Evolutionary conservation across 2,329 filamentous ascomycete species (phyloP).

Genomic region (Lasiodiplodia citricola): DNA sequence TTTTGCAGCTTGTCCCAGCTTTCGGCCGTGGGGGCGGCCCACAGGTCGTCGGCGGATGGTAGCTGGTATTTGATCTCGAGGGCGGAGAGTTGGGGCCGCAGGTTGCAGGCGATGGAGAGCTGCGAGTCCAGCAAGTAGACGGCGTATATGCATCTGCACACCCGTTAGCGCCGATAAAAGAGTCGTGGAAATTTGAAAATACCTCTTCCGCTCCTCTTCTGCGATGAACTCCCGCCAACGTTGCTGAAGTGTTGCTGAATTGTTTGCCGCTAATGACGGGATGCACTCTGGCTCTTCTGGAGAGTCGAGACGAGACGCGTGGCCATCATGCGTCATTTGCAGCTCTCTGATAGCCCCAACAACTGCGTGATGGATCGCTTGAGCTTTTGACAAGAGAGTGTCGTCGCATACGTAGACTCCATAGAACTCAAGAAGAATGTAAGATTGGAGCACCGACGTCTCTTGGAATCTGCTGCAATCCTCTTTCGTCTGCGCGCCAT

Average conservation of each 20-base stretch:
- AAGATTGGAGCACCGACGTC: constrained; percentile 30
- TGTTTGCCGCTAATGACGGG: constrained; percentile 27
- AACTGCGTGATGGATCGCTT: not conserved
- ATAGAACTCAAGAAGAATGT: constrained; percentile 31
- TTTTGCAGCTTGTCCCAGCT: constrained; percentile 28
- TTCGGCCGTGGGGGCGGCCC: constrained; percentile 30
- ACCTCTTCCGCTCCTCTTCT: not conserved
- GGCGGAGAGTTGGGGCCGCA: constrained; percentile 30
- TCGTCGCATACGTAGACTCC: constrained; percentile 32
- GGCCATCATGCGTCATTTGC: constrained; percentile 13
- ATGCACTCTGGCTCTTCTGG: constrained; percentile 32
- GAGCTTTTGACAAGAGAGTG: not conserved
- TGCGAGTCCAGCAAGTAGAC: constrained; percentile 33
- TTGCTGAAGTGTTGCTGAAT: not conserved
- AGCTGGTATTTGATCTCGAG: constrained; percentile 35
- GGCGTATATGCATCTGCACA: constrained; percentile 33
- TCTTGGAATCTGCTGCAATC: constrained; percentile 5
- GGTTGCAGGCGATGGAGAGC: constrained; percentile 10
- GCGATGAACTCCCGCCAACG: not conserved
- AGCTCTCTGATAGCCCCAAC: not conserved
- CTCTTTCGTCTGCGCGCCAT: not conserved
- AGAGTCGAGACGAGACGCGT: constrained; percentile 16
- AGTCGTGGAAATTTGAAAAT: no score
- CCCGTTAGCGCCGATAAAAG: no score
- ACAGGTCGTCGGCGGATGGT: constrained; percentile 33